Percentiles rank a stretch among this genome's conserved stretches.
phyloP scores from a whole-genome alignment of 441 rosid genomes.

The Dalechampia spathulata region DNA sequence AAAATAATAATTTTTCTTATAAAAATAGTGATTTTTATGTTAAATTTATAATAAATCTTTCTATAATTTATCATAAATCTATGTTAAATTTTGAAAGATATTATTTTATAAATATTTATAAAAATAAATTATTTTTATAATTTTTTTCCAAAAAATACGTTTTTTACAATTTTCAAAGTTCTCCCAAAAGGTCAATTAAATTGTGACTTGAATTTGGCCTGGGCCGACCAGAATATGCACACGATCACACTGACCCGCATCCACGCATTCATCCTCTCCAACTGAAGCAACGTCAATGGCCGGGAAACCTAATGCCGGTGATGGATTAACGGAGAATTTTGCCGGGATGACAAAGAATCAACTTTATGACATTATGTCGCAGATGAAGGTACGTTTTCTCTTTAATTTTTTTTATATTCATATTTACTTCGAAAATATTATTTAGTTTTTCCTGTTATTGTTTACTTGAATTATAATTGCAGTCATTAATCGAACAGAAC shows the following conservation, averaged over 20 bases:
- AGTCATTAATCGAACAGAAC: slow-evolving; percentile 88
- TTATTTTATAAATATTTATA: too few species aligned
- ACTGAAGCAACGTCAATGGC: slow-evolving; percentile 42
- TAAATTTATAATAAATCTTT: too few species aligned
- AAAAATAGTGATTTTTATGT: too few species aligned
- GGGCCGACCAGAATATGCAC: neutral
- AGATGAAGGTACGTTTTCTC: slow-evolving; percentile 59
- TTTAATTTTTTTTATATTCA: neutral
- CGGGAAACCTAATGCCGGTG: slow-evolving; percentile 56
- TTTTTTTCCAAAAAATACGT: too few species aligned
- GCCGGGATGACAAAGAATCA: slow-evolving; percentile 94
- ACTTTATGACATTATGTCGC: slow-evolving; percentile 86
- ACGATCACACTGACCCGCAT: neutral
- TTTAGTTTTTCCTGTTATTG: neutral
- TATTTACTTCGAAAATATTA: neutral
- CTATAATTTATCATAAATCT: too few species aligned
- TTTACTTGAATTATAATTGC: neutral
- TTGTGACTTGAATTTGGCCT: neutral
- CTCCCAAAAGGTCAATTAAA: too few species aligned
- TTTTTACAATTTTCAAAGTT: too few species aligned
- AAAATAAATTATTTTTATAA: too few species aligned
- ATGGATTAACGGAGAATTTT: slow-evolving; percentile 54
- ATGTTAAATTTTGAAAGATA: too few species aligned
- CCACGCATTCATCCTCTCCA: neutral
- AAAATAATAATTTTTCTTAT: too few species aligned